Base-by-base conservation (phyloP, 768 basidiomycete genomes). In the Tephrocybe sp. region DNA sequence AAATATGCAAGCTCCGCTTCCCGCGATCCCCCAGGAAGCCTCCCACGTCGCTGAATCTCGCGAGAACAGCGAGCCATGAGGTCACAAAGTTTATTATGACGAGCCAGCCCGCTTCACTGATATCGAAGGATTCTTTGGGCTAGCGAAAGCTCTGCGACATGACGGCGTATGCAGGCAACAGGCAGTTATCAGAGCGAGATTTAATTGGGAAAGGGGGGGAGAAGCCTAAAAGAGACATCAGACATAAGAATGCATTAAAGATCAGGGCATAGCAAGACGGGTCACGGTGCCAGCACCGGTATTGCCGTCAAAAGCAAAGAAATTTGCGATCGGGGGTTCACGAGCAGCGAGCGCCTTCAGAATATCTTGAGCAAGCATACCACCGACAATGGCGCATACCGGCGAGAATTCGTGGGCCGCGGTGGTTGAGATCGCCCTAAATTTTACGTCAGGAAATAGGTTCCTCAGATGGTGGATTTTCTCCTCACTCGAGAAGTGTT, bases 311-410 rank as follows among this genome's bases (percentile, higher is more conserved):
- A 96, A 94, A 3, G 84, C 77, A 56, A 95, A 86, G 55, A 97
- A 86, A 67, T 99, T 99, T 45, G 90, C 88, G 56, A 97, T 88
- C 3, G 96, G 96, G 23, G 90, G 83, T 61, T 98, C 97, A 45
- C 93, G 86, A 50, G 87, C 91, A 49, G 87, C 89, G 33, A 98
- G 77, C 0, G 92, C 84, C 66, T 97, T 94, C 34, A 99, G 75
- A 45, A 98, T 87, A 65, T 99, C 97, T 67, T 98, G 97, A 1
- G 86, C 95, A 12, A 98, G 73, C 71, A 98, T 81, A 20, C 97
- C 97, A 23, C 97, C 97, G 33, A 99, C 78, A 30, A 99, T 89
- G 1, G 97, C 97, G 65, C 93, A 92, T 1, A 93, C 86, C 0
- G 97, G 93, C 0, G 93, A 88, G 71, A 98, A 92, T 65, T 96